Evolutionary conservation across 2,329 filamentous ascomycete species (phyloP), one percentile per base, ranked within the genome.

Genomic region (Sclerotinia borealis): DNA sequence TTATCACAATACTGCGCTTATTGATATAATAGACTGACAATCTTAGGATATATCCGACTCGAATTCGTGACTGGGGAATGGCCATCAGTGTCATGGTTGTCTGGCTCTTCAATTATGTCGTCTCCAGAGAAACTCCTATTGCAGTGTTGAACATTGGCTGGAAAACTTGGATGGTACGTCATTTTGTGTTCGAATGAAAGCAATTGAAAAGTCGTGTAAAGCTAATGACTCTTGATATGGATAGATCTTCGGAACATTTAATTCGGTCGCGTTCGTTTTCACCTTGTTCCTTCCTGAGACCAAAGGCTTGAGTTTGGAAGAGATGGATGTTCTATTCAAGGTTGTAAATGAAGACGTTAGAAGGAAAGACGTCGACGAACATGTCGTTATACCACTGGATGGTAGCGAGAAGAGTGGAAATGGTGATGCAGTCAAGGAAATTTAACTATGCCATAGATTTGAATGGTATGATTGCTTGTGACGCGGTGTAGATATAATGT

Each of bases 31-130:
- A 13, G n/a, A 27, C 37, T 45, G 52, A 61, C 9, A 27, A 27
- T 34, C 1, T 22, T 27, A 61, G 48, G n/a, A 61, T 54, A 10
- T 54, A 61, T 47, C 49, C 59, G 9, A 43, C 49, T 10, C 48
- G 48, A 52, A 63, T 82, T 59, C 77, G 80, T 19, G 80, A 81
- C 59, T 74, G 76, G 8, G 80, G 80, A 15, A 78, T 81, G 29
- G 78, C 79, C 25, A 75, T 81, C 43, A 79, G 77, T 13, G 80
- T 79, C 11, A 75, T 78, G 4, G 79, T 78, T 0, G 79, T 83
- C 66, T 83, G 80, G 80, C 72, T 79, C 6, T 81, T 77, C 72
- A 82, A 81, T 71, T 83, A 81, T 71, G 75, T 79, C n/a, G 80
- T 81, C 66, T 78, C 77, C 0, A 75, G 80, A 36, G 72, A 75